Base-by-base conservation (phyloP, 2,329 filamentous ascomycete genomes). In the Penicillium sclerotiorum region DNA sequence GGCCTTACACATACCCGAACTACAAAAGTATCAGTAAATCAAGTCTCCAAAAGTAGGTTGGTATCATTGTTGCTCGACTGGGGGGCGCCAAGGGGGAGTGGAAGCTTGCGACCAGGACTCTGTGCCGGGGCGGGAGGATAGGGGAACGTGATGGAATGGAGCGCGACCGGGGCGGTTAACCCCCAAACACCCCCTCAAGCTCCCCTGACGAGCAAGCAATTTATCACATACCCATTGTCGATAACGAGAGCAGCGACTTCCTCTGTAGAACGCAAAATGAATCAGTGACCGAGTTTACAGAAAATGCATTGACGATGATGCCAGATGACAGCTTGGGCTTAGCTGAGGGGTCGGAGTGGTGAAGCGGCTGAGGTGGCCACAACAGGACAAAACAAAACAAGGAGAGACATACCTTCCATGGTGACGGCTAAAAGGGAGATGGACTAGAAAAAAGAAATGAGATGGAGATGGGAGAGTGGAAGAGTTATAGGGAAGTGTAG, bases 1-100 rank as follows among this genome's bases (percentile, higher is more conserved):
- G 88, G 94, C 94, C 86, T 99, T 99, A 84, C 94, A 99, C 94
- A 99, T 97, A 87, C 94, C 94, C 81, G 94, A 97, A 88, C 93
- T 97, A 77, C 60, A 71, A 63, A 59, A 45, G 45, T 43, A 61
- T 68, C 57, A 67, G 64, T 59, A 58, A 55, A 41, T 45, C 41
- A 42, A 40, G 45, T 41, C 33, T 45, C 17, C 9, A 27, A 13
- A 22, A 25, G 15, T 28, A 22, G 17, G 42, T 33, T 18, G 9
- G 37, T n/a, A 27, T 20, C 6, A 23, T 37, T 25, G 21, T 18
- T 40, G 38, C 21, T 50, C 23, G 35, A 9, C 17, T n/a, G n/a
- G 43, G 39, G 20, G 17, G 11, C 21, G 37, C 47, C 51, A 42
- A 37, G 35, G 35, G 27, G 18, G 37, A 48, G 18, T 18, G 51